These are phyloP conservation scores for Diospyros kaki DNA, from an alignment of 148 eudicot species.

Conservation along the genomic window DNA sequence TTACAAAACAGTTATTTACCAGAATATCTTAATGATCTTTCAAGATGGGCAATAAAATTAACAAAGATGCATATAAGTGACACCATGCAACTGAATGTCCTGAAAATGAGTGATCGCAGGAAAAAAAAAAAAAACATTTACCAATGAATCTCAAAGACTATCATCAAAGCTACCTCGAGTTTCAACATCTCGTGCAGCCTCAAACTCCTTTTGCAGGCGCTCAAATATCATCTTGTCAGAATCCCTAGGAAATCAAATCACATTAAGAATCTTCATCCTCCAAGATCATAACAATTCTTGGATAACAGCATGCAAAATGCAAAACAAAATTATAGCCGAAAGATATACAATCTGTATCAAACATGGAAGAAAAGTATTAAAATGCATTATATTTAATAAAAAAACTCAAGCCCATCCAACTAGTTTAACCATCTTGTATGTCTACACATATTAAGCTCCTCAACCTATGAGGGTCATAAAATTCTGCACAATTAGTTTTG, in stretches of 20 bases:
- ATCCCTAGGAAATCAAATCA: slow-evolving; percentile 47
- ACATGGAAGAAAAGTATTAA: not conserved
- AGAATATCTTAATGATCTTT: too few relatives aligned
- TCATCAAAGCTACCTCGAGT: slow-evolving; percentile 60
- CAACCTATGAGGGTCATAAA: not conserved
- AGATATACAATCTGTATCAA: not conserved
- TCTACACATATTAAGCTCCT: not conserved
- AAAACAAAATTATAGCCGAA: not conserved
- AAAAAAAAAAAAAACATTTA: not conserved
- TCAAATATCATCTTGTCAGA: slow-evolving; percentile 90
- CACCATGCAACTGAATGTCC: not conserved
- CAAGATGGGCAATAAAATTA: not conserved
- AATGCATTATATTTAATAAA: not conserved
- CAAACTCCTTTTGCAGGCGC: slow-evolving; percentile 92
- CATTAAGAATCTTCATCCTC: slow-evolving; percentile 13
- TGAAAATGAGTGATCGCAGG: not conserved
- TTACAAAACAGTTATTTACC: not conserved
- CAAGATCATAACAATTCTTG: slow-evolving; percentile 1
- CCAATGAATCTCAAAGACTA: not conserved
- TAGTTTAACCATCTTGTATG: not conserved
- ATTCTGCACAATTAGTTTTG: too few relatives aligned
- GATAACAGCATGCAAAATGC: not conserved
- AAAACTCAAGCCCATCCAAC: not conserved
- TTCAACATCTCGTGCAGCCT: slow-evolving; percentile 78
- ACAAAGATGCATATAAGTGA: not conserved